Percentiles rank a stretch among this genome's conserved stretches.
Conservation (phyloP, 805 yeast species). For the Schizosaccharomyces octosporus region DNA sequence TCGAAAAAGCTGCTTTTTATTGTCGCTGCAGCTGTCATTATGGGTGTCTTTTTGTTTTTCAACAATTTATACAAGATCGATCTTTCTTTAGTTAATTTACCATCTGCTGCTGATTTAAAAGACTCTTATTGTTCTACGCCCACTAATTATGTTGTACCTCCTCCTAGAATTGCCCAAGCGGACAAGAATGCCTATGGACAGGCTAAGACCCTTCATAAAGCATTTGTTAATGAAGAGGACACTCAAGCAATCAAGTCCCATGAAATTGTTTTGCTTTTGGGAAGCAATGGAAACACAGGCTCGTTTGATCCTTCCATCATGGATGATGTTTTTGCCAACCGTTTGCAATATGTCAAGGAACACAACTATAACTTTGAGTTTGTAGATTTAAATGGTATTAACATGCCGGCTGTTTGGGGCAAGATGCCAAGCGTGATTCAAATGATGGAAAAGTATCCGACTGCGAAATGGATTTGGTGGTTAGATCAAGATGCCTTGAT, state of each 20-base stretch:
- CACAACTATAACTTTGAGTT: conserved; percentile 10
- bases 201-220: too few relatives aligned
- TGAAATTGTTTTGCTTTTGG: neutral
- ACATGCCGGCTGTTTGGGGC: conserved; percentile 11
- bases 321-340: neutral
- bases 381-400: conserved; percentile 10
- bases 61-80: too few relatives aligned
- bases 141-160: too few relatives aligned
- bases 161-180: too few relatives aligned
- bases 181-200: too few relatives aligned
- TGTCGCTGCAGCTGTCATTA: too few relatives aligned
- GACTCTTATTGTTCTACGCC: too few relatives aligned
- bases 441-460: conserved; percentile 13
- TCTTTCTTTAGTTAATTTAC: too few relatives aligned
- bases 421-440: conserved; percentile 15
- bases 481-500: conserved; percentile 16
- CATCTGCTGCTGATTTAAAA: too few relatives aligned
- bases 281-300: neutral
- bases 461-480: conserved; percentile 19
- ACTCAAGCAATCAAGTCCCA: neutral
- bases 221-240: neutral
- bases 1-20: too few relatives aligned
- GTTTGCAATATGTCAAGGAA: neutral
- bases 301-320: neutral
- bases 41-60: too few relatives aligned